A percentile compares a stretch with the other conserved stretches of the same genome.
phyloP scores from a whole-genome alignment of 352 stramenopile species.

The Phytophthora citricola region DNA sequence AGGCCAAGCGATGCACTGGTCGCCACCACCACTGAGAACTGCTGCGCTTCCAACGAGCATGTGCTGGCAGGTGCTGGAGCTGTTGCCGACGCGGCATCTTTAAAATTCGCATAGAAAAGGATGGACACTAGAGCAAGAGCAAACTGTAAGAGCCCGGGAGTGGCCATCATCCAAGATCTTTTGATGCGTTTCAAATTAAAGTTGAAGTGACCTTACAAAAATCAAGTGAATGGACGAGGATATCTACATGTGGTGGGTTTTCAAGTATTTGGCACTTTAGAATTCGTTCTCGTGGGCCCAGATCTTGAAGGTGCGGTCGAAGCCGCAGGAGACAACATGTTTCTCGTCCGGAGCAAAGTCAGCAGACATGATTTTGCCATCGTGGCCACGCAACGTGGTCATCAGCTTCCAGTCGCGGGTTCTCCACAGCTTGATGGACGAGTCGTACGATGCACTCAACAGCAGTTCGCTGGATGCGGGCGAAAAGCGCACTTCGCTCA shows the following conservation, averaged over 20 bases:
- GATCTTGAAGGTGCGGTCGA: conserved; percentile 93
- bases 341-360: conserved; percentile 92
- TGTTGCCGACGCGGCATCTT: background rate
- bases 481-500: conserved; percentile 93
- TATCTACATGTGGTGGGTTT: too few relatives aligned
- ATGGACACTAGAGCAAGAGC: conserved; percentile 7
- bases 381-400: conserved; percentile 90
- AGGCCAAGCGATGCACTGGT: conserved; percentile 58
- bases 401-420: conserved; percentile 94
- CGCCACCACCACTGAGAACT: conserved; percentile 55
- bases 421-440: conserved; percentile 94
- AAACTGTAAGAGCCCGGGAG: conserved; percentile 6
- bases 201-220: conserved; percentile 27
- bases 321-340: conserved; percentile 90
- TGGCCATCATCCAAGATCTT: conserved; percentile 16
- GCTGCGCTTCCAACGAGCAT: conserved; percentile 35
- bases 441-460: conserved; percentile 94
- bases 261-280: conserved; percentile 37
- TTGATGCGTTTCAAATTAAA: background rate
- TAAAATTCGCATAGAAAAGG: conserved; percentile 6
- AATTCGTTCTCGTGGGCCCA: conserved; percentile 93
- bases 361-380: conserved; percentile 95
- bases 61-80: conserved; percentile 1
- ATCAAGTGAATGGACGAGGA: conserved; percentile 1
- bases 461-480: conserved; percentile 87